These are phyloP conservation scores for Sugiyamaella grinbergsii DNA, from an alignment of 1,139 yeast species.

Conservation along the genomic window DNA sequence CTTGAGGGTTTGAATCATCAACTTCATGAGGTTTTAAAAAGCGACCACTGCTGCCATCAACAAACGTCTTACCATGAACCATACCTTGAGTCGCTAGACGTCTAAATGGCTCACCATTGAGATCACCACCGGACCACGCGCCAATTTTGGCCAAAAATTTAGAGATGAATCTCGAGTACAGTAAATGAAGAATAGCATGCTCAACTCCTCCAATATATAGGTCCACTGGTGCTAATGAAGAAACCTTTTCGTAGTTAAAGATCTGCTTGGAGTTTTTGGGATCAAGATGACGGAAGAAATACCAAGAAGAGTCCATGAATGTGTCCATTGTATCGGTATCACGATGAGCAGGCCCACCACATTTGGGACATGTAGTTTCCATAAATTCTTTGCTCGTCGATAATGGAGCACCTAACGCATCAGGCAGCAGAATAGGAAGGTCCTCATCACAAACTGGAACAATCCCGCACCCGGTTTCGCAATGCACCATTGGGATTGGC, in stretches of 20 bases:
- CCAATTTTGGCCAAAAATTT: slow-evolving; percentile 70
- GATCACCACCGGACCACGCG: slow-evolving; percentile 56
- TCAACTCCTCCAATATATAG: slow-evolving; percentile 93
- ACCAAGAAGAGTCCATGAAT: slow-evolving; percentile 97
- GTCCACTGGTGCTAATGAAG: slow-evolving; percentile 75
- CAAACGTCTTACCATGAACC: slow-evolving; percentile 91
- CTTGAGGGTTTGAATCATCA: slow-evolving; percentile 44
- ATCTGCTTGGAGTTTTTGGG: slow-evolving; percentile 59
- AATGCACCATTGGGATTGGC: slow-evolving; percentile 92
- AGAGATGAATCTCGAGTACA: slow-evolving; percentile 81
- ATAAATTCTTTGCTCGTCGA: slow-evolving; percentile 69
- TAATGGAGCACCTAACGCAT: slow-evolving; percentile 69
- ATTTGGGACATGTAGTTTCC: slow-evolving; percentile 75
- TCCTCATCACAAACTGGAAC: slow-evolving; percentile 88
- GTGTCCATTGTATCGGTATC: slow-evolving; percentile 99
- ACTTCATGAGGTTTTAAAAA: slow-evolving; percentile 79
- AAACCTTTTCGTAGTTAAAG: slow-evolving; percentile 56
- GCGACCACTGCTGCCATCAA: slow-evolving; percentile 69
- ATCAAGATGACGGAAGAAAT: slow-evolving; percentile 81
- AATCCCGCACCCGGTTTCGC: slow-evolving; percentile 71
- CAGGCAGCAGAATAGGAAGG: slow-evolving; percentile 79
- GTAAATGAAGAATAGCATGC: slow-evolving; percentile 88
- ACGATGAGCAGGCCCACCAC: slow-evolving; percentile 73
- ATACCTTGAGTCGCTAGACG: slow-evolving; percentile 90
- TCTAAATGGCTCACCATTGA: slow-evolving; percentile 75